phyloP scores from a whole-genome alignment of 176 grass and related monocot species.

The Musa schizocarpa region DNA sequence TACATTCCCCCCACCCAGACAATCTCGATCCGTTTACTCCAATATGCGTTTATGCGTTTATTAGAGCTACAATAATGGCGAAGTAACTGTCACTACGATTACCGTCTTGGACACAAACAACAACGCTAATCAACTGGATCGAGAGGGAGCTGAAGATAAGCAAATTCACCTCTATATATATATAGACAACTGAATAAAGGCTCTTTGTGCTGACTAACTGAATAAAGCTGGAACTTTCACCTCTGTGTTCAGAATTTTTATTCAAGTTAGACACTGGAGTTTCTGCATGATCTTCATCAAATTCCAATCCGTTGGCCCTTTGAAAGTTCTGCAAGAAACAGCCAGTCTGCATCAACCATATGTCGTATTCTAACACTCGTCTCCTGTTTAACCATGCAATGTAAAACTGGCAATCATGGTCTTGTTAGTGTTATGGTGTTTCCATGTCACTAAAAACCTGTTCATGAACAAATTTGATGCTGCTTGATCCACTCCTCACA shows the following conservation, averaged over 20 bases:
- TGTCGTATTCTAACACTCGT: constrained; percentile 40
- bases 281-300: constrained; percentile 4
- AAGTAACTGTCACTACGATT: too few relatives aligned
- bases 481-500: too few relatives aligned
- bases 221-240: constrained; percentile 36
- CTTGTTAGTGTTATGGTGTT: constrained; percentile 18
- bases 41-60: not conserved
- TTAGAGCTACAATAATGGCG: not conserved
- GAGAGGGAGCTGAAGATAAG: too few relatives aligned
- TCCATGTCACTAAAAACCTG: constrained; percentile 75
- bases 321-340: constrained; percentile 64
- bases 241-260: constrained; percentile 5
- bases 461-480: constrained; percentile 38
- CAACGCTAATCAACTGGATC: too few relatives aligned
- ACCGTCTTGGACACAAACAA: too few relatives aligned
- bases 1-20: too few relatives aligned
- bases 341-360: constrained; percentile 78
- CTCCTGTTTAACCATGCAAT: constrained; percentile 31
- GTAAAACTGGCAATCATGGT: constrained; percentile 41
- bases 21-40: too few relatives aligned
- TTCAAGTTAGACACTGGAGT: constrained; percentile 19
- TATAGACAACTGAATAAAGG: not conserved
- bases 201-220: constrained; percentile 37
- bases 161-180: too few relatives aligned
- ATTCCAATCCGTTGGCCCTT: constrained; percentile 21